Evolutionary conservation across 306 rosid species (phyloP).

Genomic region (Medicago arabica): DNA sequence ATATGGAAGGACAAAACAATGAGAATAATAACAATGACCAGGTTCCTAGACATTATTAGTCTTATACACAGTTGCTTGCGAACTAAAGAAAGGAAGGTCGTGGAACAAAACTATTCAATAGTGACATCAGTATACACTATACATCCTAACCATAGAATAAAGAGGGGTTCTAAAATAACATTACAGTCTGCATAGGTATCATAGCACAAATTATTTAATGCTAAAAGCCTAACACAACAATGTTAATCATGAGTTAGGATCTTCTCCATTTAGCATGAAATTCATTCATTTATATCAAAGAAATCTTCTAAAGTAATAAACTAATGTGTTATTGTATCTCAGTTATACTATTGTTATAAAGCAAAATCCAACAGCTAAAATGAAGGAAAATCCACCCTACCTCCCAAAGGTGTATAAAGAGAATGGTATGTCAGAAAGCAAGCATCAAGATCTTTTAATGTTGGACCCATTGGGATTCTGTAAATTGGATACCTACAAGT

Average conservation of each 20-base stretch:
- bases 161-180: conserved; percentile 1
- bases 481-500: conserved; percentile 89
- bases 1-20: not conserved
- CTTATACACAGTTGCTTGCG: not conserved
- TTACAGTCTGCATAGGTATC: not conserved
- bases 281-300: not conserved
- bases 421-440: conserved; percentile 87
- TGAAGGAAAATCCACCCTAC: conserved; percentile 43
- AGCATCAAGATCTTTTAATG: conserved; percentile 88
- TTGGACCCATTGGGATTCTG: conserved; percentile 94
- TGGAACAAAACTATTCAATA: not conserved
- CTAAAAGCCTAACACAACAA: conserved; percentile 36
- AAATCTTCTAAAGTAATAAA: not conserved
- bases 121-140: not conserved
- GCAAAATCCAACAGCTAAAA: conserved; percentile 20
- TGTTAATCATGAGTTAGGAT: not conserved
- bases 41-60: not conserved
- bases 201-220: conserved; percentile 1
- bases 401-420: conserved; percentile 68
- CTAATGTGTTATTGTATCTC: not conserved
- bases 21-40: not conserved
- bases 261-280: not conserved
- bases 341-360: not conserved
- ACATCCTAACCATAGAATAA: not conserved
- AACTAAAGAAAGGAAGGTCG: not conserved